Evolutionary conservation across 805 yeast species (phyloP), one percentile per base, ranked within the genome.

Genomic region (Saccharomycopsis lassenensis): DNA sequence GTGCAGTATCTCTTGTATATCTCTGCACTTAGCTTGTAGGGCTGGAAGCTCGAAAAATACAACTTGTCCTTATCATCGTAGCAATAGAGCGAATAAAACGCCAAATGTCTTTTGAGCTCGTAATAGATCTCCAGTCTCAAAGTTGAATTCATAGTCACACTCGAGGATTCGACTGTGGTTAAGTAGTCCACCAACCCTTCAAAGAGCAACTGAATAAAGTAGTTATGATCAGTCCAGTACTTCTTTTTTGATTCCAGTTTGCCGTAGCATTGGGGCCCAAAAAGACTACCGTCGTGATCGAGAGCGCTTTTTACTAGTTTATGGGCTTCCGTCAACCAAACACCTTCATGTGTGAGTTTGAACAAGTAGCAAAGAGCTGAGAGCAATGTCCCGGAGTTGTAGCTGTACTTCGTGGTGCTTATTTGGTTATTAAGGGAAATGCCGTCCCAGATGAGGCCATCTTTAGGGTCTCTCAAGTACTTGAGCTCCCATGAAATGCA

Each of bases 171-270:
- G 6, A 8, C 14, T 5, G 17, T 32, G 8, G 19, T n/a, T 45
- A 70, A 49, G 51, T 72, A 77, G 51, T 77, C 84, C 4, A 80
- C 81, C 33, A 75, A 58, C 0, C 85, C 85, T 52, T 76, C 84
- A 28, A 75, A 60, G 33, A 77, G 55, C 44, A 77, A 59, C 51
- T 76, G 84, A 36, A 70, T 64, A 50, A 77, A 77, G 55, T 71
- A 72, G 1, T 76, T 65, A 11, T 71, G 59, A 48, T 76, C 84
- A 46, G 78, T 65, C 72, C 79, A 77, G 55, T 67, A 74, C 36
- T 84, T 58, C 10, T 32, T 26, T 12, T 18, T 24, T 34, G 80
- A 55, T 43, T 62, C 62, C 10, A 56, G 59, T 7, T 35, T 7
- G 35, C 62, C 67, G 21, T 39, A 55, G 40, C 73, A 74, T 50